Percentiles rank a stretch among this genome's conserved stretches.
Evolutionary conservation across 805 yeast genomes (phyloP).

Genomic region (Isabelozyma gotoi): DNA sequence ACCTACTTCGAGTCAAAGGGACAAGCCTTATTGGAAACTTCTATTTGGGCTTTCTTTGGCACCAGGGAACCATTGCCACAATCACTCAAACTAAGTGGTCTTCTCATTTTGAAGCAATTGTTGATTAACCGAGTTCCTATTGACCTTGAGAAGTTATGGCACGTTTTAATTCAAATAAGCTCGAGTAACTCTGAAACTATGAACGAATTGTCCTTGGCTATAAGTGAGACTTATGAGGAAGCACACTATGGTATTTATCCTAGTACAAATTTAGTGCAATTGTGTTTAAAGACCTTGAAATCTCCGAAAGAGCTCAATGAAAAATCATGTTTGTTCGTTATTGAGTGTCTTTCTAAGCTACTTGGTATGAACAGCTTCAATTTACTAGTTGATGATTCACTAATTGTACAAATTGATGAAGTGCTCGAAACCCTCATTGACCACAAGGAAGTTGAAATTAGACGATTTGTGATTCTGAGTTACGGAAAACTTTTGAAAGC

Average conservation of each 20-base stretch:
- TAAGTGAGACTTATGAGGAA: conserved; percentile 31
- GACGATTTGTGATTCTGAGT: conserved; percentile 36
- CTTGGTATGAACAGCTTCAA: conserved; percentile 17
- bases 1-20: conserved; percentile 17
- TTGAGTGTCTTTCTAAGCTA: conserved; percentile 26
- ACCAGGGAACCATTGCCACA: conserved; percentile 1
- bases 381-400: conserved; percentile 14
- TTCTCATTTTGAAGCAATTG: conserved; percentile 35
- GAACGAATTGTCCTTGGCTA: conserved; percentile 22
- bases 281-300: not conserved
- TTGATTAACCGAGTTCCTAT: conserved; percentile 25
- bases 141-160: conserved; percentile 22
- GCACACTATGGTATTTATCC: conserved; percentile 24
- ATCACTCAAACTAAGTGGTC: conserved; percentile 24
- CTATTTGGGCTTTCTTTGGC: conserved; percentile 12
- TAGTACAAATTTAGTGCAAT: not conserved
- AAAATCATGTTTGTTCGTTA: conserved; percentile 13
- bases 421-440: conserved; percentile 23
- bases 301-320: not conserved
- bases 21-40: conserved; percentile 10
- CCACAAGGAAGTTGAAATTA: conserved; percentile 32
- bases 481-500: conserved; percentile 36
- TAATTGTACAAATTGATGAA: conserved; percentile 26
- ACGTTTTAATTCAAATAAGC: conserved; percentile 19
- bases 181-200: conserved; percentile 5